Percentiles rank a stretch among this genome's conserved stretches.
Conservation (phyloP, 148 eudicot species). For the Simmondsia chinensis region DNA sequence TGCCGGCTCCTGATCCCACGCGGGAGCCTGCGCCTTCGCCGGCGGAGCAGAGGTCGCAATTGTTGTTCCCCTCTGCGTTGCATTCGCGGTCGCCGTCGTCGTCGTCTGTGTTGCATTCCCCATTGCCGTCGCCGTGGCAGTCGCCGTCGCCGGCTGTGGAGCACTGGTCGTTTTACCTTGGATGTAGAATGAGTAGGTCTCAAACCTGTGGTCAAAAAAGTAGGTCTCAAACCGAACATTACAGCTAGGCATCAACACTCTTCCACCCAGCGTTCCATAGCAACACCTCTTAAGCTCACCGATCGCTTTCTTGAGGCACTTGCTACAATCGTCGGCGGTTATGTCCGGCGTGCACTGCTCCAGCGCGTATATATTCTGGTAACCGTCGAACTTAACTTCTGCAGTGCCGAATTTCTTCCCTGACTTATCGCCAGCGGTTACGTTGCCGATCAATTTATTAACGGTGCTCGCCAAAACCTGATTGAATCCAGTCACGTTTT, state of each 20-base stretch:
- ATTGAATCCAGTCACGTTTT: constrained; percentile 1
- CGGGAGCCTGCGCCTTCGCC: too few species aligned
- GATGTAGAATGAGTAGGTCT: constrained; percentile 4
- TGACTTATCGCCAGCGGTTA: constrained; percentile 3
- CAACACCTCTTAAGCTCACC: not conserved
- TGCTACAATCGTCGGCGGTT: not conserved
- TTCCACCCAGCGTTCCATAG: constrained; percentile 9
- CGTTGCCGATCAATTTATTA: not conserved
- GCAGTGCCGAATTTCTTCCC: constrained; percentile 13
- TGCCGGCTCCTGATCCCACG: too few species aligned
- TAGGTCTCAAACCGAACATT: constrained; percentile 22
- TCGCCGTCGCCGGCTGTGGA: not conserved
- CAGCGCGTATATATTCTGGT: constrained; percentile 13
- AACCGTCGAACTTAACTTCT: not conserved
- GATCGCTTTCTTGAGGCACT: constrained; percentile 9
- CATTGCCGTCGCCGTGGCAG: too few species aligned
- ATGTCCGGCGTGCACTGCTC: constrained; percentile 30
- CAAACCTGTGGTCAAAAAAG: too few species aligned
- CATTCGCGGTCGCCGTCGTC: too few species aligned
- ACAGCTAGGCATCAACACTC: constrained; percentile 19
- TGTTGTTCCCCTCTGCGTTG: too few species aligned
- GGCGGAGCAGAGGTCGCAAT: too few species aligned
- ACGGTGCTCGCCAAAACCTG: not conserved
- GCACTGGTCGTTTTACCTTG: constrained; percentile 4
- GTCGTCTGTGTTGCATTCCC: too few species aligned